These are phyloP conservation scores for Globisporangium barbulae DNA, from an alignment of 352 stramenopile species.

Conservation along the genomic window DNA sequence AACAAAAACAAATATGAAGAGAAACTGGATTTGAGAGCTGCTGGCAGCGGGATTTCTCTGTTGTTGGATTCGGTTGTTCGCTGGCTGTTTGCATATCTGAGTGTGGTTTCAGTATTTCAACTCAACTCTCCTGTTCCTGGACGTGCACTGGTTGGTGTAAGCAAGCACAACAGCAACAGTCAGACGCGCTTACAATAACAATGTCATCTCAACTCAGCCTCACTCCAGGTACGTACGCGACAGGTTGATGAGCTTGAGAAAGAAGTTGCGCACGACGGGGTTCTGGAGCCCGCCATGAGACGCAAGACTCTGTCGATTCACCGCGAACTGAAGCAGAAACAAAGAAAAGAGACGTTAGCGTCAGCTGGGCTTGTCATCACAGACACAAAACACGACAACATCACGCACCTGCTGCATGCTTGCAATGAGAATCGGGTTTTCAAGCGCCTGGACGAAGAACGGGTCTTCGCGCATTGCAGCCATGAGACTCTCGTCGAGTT, in stretches of 20 bases:
- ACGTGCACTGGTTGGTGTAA: slow-evolving; percentile 3
- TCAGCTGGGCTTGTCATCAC: neutral
- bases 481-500: slow-evolving; percentile 51
- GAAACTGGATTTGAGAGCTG: slow-evolving; percentile 24
- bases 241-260: slow-evolving; percentile 59
- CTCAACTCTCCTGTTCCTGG: slow-evolving; percentile 17
- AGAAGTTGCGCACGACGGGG: slow-evolving; percentile 49
- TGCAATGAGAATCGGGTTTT: slow-evolving; percentile 46
- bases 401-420: slow-evolving; percentile 57
- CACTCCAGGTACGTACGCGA: slow-evolving; percentile 32
- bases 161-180: neutral
- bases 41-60: neutral
- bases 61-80: slow-evolving; percentile 7
- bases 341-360: neutral
- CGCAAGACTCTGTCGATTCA: slow-evolving; percentile 41
- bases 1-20: slow-evolving; percentile 33
- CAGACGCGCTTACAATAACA: neutral
- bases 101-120: neutral
- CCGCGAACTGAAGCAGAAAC: slow-evolving; percentile 43
- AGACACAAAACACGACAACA: neutral
- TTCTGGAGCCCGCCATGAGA: slow-evolving; percentile 28
- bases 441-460: slow-evolving; percentile 52
- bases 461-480: slow-evolving; percentile 52
- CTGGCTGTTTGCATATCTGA: neutral
- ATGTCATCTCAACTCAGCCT: neutral